These are phyloP conservation scores for Physocladia obscura DNA, from an alignment of 192 early-diverging fungal species.

Conservation along the genomic window DNA sequence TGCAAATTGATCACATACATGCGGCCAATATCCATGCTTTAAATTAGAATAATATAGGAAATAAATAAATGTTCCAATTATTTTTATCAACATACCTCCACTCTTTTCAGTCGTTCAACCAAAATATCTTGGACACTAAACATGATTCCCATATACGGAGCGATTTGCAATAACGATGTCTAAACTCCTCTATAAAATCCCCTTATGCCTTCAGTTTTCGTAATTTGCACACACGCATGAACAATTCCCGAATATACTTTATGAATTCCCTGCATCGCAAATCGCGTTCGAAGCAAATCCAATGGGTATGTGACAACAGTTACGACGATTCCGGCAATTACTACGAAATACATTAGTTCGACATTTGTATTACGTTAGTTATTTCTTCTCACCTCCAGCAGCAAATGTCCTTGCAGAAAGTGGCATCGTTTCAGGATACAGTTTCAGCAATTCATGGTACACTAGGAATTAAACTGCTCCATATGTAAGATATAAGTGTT, in stretches of 20 bases:
- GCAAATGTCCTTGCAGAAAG: slow-evolving; percentile 51
- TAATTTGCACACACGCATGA: slow-evolving; percentile 67
- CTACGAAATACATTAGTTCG: slow-evolving; percentile 6
- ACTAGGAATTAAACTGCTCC: slow-evolving; percentile 83
- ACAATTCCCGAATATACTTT: slow-evolving; percentile 68
- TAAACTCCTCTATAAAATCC: slow-evolving; percentile 87
- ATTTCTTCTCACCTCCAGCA: too few species aligned
- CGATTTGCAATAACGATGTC: slow-evolving; percentile 81
- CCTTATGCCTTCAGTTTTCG: slow-evolving; percentile 66
- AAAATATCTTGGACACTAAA: slow-evolving; percentile 75
- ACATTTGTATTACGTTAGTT: too few species aligned
- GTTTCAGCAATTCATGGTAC: slow-evolving; percentile 59
- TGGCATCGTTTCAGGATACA: slow-evolving; percentile 15
- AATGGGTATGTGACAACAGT: slow-evolving; percentile 90
- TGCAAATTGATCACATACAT: slow-evolving; percentile 69
- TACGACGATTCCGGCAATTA: slow-evolving; percentile 74
- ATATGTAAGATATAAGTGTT: slow-evolving; percentile 89
- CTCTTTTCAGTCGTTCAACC: neutral
- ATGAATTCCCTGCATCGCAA: slow-evolving; percentile 75
- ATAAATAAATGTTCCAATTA: too few species aligned
- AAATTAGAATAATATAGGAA: too few species aligned
- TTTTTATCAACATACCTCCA: too few species aligned
- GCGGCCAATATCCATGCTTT: neutral
- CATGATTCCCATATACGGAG: slow-evolving; percentile 93
- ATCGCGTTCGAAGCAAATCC: slow-evolving; percentile 91